Evolutionary conservation across 2,329 filamentous ascomycete genomes (phyloP), one percentile per base, ranked within the genome.

Genomic region (Annulohypoxylon truncatum): DNA sequence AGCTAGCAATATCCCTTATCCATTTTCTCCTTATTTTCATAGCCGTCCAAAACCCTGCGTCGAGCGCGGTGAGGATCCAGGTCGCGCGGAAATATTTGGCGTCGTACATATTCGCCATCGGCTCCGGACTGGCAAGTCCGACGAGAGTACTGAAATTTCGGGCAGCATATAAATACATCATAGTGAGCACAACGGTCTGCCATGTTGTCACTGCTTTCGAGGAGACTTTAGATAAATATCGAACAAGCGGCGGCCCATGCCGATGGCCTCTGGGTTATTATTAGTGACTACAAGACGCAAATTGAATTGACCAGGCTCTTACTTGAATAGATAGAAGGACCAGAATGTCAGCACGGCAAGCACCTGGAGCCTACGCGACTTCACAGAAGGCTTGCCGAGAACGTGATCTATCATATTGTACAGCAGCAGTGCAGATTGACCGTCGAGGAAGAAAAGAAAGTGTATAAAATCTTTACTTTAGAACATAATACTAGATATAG

Each of bases 41-140:
- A 31, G 96, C 96, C 0, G 94, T 97, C 96, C 96, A 99, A 79
- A 97, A 99, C 1, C 96, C 96, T 4, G 96, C 96, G 74, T 99
- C 96, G 66, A 99, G 81, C 0, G 94, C 96, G 0, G 96, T 99
- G 56, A 96, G 90, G 13, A 98, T 88, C 96, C 96, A 99, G 76
- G 96, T 99, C 59, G 96, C 96, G 51, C 96, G 90, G 78, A 97
- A 99, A 81, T 96, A 99, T 26, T 92, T 90, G 54, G 93, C 86
- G 58, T 92, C 93, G 81, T 99, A 99, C 77, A 98, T 90, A 76
- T 97, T 97, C 28, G 94, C 92, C 75, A 99, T 85, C 18, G 96
- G 96, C 74, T 99, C 96, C 3, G 96, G 95, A 71, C 91, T 94
- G 72, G 97, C 94, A 54, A 99, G 87, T 2, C 94, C 93, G 62